Percentiles rank a stretch among this genome's conserved stretches.
phyloP scores from a whole-genome alignment of 2,329 filamentous ascomycete species.

The Diplodia intermedia region DNA sequence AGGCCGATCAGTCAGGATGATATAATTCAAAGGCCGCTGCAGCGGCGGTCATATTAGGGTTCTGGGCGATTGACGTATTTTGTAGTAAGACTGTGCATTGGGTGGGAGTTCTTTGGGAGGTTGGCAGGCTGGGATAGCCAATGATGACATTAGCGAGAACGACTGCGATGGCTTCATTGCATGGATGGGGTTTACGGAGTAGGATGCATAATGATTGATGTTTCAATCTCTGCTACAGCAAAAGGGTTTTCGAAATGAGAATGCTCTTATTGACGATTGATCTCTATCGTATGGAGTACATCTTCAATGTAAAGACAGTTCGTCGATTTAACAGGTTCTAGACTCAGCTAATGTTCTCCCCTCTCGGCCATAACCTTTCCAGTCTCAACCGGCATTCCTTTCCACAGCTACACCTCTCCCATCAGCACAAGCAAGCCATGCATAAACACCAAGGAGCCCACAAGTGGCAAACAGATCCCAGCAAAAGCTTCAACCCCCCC shows the following conservation, averaged over 20 bases:
- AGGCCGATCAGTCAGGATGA: conserved; percentile 75
- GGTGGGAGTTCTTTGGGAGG: neutral
- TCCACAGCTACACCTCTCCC: no score
- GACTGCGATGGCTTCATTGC: neutral
- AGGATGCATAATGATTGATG: neutral
- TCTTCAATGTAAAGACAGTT: no score
- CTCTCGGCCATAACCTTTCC: no score
- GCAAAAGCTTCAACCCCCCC: neutral
- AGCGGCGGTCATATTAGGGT: conserved; percentile 16
- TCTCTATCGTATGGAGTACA: no score
- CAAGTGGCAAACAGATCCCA: neutral
- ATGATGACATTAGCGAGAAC: neutral
- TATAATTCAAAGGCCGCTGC: conserved; percentile 68
- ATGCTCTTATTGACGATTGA: neutral
- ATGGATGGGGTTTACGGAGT: neutral
- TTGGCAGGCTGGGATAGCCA: neutral
- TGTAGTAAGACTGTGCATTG: neutral
- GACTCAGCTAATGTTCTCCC: no score
- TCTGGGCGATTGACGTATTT: neutral
- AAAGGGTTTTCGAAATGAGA: neutral
- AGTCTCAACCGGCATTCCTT: no score
- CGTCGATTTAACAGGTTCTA: no score
- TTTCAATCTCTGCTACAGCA: neutral
- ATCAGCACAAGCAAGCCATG: no score
- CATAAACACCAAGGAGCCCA: neutral